Evolutionary conservation across 768 basidiomycete genomes (phyloP).

Genomic region (Candolleomyces aberdarensis): DNA sequence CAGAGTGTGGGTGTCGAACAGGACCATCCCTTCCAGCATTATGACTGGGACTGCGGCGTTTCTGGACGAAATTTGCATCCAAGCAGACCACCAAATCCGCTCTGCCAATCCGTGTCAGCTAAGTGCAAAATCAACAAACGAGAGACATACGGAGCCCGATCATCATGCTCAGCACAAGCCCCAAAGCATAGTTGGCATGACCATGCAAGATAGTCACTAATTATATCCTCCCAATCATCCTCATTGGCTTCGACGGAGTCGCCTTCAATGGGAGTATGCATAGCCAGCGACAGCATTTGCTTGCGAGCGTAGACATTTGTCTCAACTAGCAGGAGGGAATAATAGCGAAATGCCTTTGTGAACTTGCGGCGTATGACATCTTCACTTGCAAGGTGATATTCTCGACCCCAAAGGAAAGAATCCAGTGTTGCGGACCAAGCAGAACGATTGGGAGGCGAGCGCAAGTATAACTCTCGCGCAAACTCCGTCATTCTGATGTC

Average conservation of each 20-base stretch:
- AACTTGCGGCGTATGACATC: not conserved
- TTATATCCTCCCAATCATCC: not conserved
- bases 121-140: not conserved
- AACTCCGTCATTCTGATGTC: conserved; percentile 28
- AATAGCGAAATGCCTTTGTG: not conserved
- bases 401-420: conserved; percentile 14
- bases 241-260: not conserved
- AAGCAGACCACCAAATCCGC: conserved; percentile 26
- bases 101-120: conserved; percentile 7
- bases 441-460: conserved; percentile 22
- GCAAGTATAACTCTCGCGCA: conserved; percentile 20
- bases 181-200: conserved; percentile 16
- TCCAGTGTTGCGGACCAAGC: conserved; percentile 26
- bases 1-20: not conserved
- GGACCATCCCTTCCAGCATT: not conserved
- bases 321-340: not conserved
- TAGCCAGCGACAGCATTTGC: not conserved
- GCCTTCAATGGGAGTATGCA: too few species aligned
- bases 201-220: conserved; percentile 16
- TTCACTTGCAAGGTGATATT: conserved; percentile 15
- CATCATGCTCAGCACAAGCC: conserved; percentile 7
- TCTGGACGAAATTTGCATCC: conserved; percentile 34
- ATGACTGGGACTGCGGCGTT: conserved; percentile 13
- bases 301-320: conserved; percentile 10
- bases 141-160: conserved; percentile 8